Base-by-base conservation (phyloP, 2,329 filamentous ascomycete genomes). In the Ilyonectria robusta region DNA sequence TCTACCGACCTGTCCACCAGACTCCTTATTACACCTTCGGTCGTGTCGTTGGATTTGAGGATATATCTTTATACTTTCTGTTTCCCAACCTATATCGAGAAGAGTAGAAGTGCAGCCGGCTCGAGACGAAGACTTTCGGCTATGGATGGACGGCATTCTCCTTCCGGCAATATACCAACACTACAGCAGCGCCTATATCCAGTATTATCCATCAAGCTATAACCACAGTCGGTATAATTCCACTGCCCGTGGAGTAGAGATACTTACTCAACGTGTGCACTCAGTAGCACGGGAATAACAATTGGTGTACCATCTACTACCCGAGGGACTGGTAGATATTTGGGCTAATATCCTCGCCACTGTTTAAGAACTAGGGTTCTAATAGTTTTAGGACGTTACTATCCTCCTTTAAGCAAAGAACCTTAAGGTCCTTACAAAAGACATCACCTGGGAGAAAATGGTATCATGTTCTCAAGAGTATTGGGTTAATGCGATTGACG, bases 1-100 rank as follows among this genome's bases (percentile, higher is more conserved):
- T 31, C 21, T 40, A 57, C 54, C 54, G 54, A 23, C 53, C 53
- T 21, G 53, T 56, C n/a, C 33, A 56, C 33, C 33, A 19, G 15
- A 26, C 23, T 26, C 23, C 23, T 26, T 4, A 26, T 26, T 26
- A 26, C 23, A 26, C 23, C 23, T 26, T 26, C 23, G 23, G 23
- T 26, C 23, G 23, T 26, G 23, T 26, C 23, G 23, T 26, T 26
- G 23, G 23, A 26, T 26, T 26, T 26, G 23, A 26, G 23, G 23
- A 26, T 4, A 26, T 26, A 26, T 26, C 23, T 26, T 26, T 26
- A 4, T 26, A 26, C 23, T 26, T 26, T 4, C 23, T 26, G 23
- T 26, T 26, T 26, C 23, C 23, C 23, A 26, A 26, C 23, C 23
- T 26, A 26, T 26, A 26, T 26, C 23, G 23, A 26, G 23, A 26